Evolutionary conservation across 352 stramenopile species (phyloP).

Genomic region (Pythium guiyangense): DNA sequence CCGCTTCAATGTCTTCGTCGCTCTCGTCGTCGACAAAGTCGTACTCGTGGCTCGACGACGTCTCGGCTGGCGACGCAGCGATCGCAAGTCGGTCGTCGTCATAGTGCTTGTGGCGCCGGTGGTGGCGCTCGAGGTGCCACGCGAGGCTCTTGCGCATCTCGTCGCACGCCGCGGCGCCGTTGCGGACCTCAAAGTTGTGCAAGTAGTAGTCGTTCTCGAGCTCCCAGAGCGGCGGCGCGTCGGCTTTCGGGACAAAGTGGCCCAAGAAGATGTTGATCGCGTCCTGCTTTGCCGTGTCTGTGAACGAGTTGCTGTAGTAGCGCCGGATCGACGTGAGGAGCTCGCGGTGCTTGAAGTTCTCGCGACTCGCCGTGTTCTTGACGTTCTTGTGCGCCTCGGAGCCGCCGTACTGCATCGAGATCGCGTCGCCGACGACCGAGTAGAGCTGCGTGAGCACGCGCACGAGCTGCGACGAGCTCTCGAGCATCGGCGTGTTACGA

Average conservation of each 20-base stretch:
- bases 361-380: slow-evolving; percentile 73
- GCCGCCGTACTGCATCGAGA: slow-evolving; percentile 99
- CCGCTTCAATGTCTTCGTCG: slow-evolving; percentile 17
- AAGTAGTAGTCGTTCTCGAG: slow-evolving; percentile 89
- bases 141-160: slow-evolving; percentile 57
- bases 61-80: slow-evolving; percentile 6
- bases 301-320: slow-evolving; percentile 99
- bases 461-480: slow-evolving; percentile 92
- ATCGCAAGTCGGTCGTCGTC: slow-evolving; percentile 1
- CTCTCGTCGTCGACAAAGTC: slow-evolving; percentile 19
- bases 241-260: slow-evolving; percentile 76
- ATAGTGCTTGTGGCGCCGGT: slow-evolving; percentile 8
- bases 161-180: slow-evolving; percentile 55
- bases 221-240: slow-evolving; percentile 71
- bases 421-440: slow-evolving; percentile 96
- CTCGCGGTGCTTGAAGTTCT: slow-evolving; percentile 95
- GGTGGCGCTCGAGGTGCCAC: slow-evolving; percentile 61
- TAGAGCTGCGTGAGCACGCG: slow-evolving; percentile 98
- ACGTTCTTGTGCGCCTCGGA: slow-evolving; percentile 99
- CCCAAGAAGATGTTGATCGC: slow-evolving; percentile 99
- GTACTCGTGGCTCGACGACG: slow-evolving; percentile 18
- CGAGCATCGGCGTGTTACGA: slow-evolving; percentile 76
- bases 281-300: slow-evolving; percentile 97
- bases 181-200: slow-evolving; percentile 87
- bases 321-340: slow-evolving; percentile 97